These are phyloP conservation scores for Hypomyces rosellus DNA, from an alignment of 2,329 filamentous ascomycete genomes.

Conservation along the genomic window DNA sequence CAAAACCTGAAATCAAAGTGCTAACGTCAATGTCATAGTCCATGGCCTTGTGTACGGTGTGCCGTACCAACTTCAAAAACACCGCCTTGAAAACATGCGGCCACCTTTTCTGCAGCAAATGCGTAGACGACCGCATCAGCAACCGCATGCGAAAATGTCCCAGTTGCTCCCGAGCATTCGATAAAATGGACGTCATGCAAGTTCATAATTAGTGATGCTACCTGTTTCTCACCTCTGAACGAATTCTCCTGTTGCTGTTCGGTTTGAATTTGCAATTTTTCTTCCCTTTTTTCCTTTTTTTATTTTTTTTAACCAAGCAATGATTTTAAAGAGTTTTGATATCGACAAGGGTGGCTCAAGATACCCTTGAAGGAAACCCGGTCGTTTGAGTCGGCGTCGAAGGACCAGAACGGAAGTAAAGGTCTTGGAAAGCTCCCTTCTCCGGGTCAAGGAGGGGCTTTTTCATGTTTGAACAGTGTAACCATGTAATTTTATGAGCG, in stretches of 20 bases:
- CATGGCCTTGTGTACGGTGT: conserved; percentile 72
- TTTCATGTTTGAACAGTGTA: conserved; percentile 19
- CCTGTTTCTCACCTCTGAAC: background rate
- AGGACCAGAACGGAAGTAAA: background rate
- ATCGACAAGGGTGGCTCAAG: conserved; percentile 7
- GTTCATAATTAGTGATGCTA: conserved; percentile 42
- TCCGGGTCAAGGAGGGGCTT: background rate
- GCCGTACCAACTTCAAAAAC: conserved; percentile 89
- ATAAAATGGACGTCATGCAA: conserved; percentile 81
- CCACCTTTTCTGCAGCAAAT: conserved; percentile 87
- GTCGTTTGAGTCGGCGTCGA: conserved; percentile 4
- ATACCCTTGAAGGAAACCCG: conserved; percentile 3
- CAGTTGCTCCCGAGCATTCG: conserved; percentile 87
- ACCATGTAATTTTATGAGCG: conserved; percentile 18
- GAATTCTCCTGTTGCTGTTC: background rate
- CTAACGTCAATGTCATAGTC: conserved; percentile 26
- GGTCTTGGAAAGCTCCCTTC: background rate
- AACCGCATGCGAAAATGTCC: conserved; percentile 94
- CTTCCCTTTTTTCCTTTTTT: background rate
- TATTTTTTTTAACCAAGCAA: conserved; percentile 3
- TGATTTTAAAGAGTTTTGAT: conserved; percentile 5
- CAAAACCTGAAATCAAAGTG: background rate
- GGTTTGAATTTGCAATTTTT: background rate
- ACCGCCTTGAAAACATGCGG: conserved; percentile 90
- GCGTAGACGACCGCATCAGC: conserved; percentile 80